A percentile compares a stretch with the other conserved stretches of the same genome.
These are phyloP conservation scores for Otatea glauca DNA, from an alignment of 176 grass and related monocot genomes.

Conservation along the genomic window DNA sequence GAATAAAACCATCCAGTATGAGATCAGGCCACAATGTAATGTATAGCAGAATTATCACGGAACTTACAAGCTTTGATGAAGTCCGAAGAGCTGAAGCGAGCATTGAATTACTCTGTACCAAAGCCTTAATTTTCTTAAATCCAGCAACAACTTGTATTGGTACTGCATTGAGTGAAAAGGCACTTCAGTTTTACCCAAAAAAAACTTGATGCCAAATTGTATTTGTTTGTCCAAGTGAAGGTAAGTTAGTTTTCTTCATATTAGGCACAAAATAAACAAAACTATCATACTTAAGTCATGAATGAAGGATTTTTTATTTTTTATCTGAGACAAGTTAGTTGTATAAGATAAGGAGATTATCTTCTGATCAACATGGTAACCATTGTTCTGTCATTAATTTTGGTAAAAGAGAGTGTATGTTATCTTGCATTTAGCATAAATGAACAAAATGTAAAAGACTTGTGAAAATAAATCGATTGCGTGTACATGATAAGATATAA, in stretches of 20 bases:
- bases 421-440: neutral
- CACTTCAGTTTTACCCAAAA: slow-evolving; percentile 30
- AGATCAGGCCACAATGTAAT: neutral
- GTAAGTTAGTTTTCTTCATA: slow-evolving; percentile 9
- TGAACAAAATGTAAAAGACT: neutral
- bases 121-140: slow-evolving; percentile 99
- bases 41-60: slow-evolving; percentile 20
- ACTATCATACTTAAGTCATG: slow-evolving; percentile 9
- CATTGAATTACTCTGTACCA: slow-evolving; percentile 75
- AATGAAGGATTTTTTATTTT: neutral
- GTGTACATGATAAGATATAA: slow-evolving; percentile 7
- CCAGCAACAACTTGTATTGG: slow-evolving; percentile 87
- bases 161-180: slow-evolving; percentile 63
- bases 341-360: neutral
- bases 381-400: neutral
- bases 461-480: slow-evolving; percentile 7
- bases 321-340: slow-evolving; percentile 21
- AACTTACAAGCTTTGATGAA: slow-evolving; percentile 92
- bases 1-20: slow-evolving; percentile 4
- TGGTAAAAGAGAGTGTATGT: neutral
- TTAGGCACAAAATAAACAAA: slow-evolving; percentile 33
- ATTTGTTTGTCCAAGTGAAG: slow-evolving; percentile 21
- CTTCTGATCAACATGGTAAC: neutral
- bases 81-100: slow-evolving; percentile 88
- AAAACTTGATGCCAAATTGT: neutral